Percentiles rank a stretch among this genome's conserved stretches.
Evolutionary conservation across 352 stramenopile species (phyloP).

Genomic region (Aphanomyces invadans): DNA sequence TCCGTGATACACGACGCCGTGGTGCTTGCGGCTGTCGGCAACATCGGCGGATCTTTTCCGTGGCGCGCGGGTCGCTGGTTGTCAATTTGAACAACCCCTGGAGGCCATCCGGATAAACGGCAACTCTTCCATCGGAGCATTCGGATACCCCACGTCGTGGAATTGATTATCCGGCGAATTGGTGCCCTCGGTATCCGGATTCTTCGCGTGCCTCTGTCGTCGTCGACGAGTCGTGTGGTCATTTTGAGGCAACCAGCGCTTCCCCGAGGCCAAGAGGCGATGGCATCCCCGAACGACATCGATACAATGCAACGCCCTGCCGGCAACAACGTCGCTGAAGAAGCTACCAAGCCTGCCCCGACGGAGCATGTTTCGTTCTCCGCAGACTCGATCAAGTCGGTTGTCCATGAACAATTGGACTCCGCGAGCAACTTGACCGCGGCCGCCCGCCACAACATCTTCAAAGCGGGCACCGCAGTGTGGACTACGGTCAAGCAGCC

Average conservation of each 20-base stretch:
- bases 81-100: not conserved
- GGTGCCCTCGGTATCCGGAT: not conserved
- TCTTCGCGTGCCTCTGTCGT: not conserved
- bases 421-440: conserved; percentile 7
- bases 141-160: not conserved
- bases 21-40: no score
- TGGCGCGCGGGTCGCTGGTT: not conserved
- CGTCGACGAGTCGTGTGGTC: not conserved
- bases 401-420: conserved; percentile 2
- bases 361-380: not conserved
- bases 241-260: not conserved
- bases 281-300: conserved; percentile 1
- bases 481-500: conserved; percentile 22
- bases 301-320: not conserved
- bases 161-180: not conserved
- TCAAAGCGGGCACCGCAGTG: not conserved
- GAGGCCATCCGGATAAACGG: not conserved
- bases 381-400: not conserved
- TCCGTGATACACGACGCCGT: no score
- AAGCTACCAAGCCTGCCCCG: not conserved
- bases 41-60: not conserved
- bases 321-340: not conserved
- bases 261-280: not conserved
- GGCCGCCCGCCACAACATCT: conserved; percentile 12
- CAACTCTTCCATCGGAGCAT: not conserved